A percentile compares a stretch with the other conserved stretches of the same genome.
Evolutionary conservation across 108 stramenopile species (phyloP).

Genomic region (Cyclotella cryptica): DNA sequence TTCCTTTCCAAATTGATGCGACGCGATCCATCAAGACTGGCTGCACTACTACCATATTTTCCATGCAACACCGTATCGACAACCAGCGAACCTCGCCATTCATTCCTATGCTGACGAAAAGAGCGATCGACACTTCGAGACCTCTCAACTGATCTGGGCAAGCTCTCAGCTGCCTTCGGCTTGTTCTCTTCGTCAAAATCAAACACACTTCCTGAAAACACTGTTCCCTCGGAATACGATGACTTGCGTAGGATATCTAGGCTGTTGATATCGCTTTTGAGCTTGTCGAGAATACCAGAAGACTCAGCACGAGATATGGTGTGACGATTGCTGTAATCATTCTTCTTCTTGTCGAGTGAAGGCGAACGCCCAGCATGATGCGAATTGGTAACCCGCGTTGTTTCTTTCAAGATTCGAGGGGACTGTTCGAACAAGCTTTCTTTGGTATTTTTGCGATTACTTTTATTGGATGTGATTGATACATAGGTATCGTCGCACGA

Average conservation of each 20-base stretch:
- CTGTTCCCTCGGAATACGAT: not conserved
- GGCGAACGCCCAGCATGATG: not conserved
- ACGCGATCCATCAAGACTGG: not conserved
- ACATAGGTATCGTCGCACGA: conserved; percentile 43
- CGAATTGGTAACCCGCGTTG: conserved; percentile 13
- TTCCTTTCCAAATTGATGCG: not conserved
- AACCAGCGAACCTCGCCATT: not conserved
- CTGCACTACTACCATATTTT: not conserved
- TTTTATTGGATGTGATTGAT: conserved; percentile 19
- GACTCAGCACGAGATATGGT: conserved; percentile 1
- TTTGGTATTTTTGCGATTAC: not conserved
- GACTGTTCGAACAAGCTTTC: conserved; percentile 14
- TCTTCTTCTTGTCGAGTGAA: conserved; percentile 3
- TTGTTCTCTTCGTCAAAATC: conserved; percentile 8
- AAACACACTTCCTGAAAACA: conserved; percentile 9
- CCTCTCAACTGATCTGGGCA: not conserved
- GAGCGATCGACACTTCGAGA: not conserved
- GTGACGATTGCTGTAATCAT: conserved; percentile 4
- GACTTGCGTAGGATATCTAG: conserved; percentile 20
- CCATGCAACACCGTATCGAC: conserved; percentile 2
- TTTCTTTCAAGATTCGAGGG: conserved; percentile 15
- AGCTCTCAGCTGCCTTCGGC: not conserved
- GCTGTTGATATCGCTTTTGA: conserved; percentile 41
- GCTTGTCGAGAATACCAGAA: conserved; percentile 35
- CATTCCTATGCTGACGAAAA: not conserved